Evolutionary conservation across 163 green algal genomes (phyloP).

Genomic region (Chlamydomonas reinhardtii): DNA sequence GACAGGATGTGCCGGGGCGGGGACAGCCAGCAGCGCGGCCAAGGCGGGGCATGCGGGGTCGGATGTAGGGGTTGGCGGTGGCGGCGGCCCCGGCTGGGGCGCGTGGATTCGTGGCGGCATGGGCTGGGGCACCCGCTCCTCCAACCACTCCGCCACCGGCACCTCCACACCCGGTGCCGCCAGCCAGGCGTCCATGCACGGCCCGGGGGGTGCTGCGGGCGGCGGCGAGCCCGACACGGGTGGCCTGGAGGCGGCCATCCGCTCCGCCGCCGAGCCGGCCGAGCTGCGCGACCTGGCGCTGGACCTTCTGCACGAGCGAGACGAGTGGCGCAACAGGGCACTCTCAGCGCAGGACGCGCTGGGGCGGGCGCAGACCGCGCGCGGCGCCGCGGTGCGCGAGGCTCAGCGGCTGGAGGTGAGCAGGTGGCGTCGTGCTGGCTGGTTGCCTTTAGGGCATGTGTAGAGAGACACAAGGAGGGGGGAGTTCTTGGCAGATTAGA

Average conservation of each 20-base stretch:
- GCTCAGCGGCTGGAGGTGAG: constrained; percentile 36
- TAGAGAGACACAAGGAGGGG: no score
- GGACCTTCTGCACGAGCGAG: constrained; percentile 37
- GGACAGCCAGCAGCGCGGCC: background rate
- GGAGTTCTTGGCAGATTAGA: no score
- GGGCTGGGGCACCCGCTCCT: constrained; percentile 18
- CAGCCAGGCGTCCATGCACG: background rate
- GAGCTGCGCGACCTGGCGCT: constrained; percentile 31
- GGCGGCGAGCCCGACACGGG: background rate
- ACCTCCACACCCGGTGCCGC: background rate
- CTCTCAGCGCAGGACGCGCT: constrained; percentile 31
- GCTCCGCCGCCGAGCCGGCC: background rate
- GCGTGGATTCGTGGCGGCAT: constrained; percentile 20
- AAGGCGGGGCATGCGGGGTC: no score
- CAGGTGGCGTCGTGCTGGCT: no score
- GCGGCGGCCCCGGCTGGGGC: constrained; percentile 25
- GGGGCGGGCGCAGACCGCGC: constrained; percentile 12
- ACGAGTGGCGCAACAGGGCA: constrained; percentile 25
- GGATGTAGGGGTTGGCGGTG: background rate
- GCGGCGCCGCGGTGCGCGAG: constrained; percentile 30
- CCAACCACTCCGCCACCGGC: constrained; percentile 9
- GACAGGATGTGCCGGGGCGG: no score
- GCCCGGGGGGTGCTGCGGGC: background rate
- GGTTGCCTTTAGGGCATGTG: no score
- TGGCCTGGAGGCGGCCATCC: constrained; percentile 22